Evolutionary conservation across 2,329 filamentous ascomycete genomes (phyloP), one percentile per base, ranked within the genome.

Genomic region (Apiospora koreana): DNA sequence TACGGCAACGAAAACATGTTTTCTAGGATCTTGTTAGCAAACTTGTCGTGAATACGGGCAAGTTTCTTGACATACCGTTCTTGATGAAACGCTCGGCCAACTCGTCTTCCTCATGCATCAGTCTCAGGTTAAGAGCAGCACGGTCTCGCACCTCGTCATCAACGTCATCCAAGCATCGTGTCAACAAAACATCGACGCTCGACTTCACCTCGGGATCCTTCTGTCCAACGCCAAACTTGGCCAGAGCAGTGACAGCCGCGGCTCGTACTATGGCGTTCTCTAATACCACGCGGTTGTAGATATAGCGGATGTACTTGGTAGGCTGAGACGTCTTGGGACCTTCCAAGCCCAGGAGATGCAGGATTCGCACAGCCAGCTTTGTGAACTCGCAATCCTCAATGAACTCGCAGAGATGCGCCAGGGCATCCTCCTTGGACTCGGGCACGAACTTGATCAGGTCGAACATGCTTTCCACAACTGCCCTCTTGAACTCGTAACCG

Each of bases 301-400:
- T 99, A 83, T 98, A 99, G 70, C 96, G 93, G 76, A 99, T 97
- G 81, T 98, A 99, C 87, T 99, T 98, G 70, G 96, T 98, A 0
- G 96, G 96, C 77, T 98, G 94, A 21, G 93, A 91, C 3, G 95
- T 98, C 85, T 96, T 97, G 73, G 96, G 96, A 0, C 96, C 96
- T 84, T 99, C 96, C 38, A 95, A 88, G 77, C 96, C 96, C 58
- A 99, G 91, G 25, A 99, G 89, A 82, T 99, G 95, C 69, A 99
- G 85, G 76, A 99, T 97, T 71, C 96, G 92, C 65, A 99, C 95
- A 41, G 96, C 95, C 73, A 99, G 87, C 84, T 99, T 99, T 38
- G 96, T 98, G 82, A 98, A 99, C 80, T 99, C 96, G 84, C 96
- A 99, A 81, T 99, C 96, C 83, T 99, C 96, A 74, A 99, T 99